Evolutionary conservation across 371 early-diverging fungal species (phyloP), one percentile per base, ranked within the genome.

Genomic region (Lichtheimia corymbifera): DNA sequence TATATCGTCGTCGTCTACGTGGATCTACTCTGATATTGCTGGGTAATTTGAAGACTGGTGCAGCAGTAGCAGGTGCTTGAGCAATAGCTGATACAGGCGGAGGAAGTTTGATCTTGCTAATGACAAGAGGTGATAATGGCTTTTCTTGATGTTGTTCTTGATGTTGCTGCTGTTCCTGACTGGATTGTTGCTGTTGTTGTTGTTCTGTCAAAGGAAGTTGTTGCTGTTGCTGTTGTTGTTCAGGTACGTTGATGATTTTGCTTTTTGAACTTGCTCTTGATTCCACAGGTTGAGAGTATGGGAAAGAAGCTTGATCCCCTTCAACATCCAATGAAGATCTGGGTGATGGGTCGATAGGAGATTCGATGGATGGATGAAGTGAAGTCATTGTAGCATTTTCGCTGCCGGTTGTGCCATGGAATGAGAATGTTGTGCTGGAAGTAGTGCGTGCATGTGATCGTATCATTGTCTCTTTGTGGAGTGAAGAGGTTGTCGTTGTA

Each of bases 301-400:
- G 59, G 22, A 60, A 59, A 1, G 70, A 65, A 5, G 55, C 58
- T 50, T 69, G 63, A 22, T 64, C 55, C 14, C 58, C 62, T 20
- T 57, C 58, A 14, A 63, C 64, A 50, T 70, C 70, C 11, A 63
- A 58, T 3, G 76, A 76, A 4, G 74, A 74, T 27, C 68, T 68
- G 11, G 80, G 77, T 0, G 80, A 73, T 22, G 80, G 74, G 20
- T 73, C 80, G 53, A 76, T 66, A 12, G 67, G 66, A 20, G 80
- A 77, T 55, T 80, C 80, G 11, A 74, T 73, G 24, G 80, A 77
- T 13, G 75, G 77, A 58, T 77, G 70, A 1, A 76, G 61, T 14
- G 71, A 73, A 4, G 61, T 56, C 52, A 60, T 61, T 5, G 60
- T 59, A 24, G 66, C 61, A 28, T 60, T 52, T 35, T 65, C 66